phyloP scores from a whole-genome alignment of 805 yeast genomes.

The Sugiyamaella marilandica region DNA sequence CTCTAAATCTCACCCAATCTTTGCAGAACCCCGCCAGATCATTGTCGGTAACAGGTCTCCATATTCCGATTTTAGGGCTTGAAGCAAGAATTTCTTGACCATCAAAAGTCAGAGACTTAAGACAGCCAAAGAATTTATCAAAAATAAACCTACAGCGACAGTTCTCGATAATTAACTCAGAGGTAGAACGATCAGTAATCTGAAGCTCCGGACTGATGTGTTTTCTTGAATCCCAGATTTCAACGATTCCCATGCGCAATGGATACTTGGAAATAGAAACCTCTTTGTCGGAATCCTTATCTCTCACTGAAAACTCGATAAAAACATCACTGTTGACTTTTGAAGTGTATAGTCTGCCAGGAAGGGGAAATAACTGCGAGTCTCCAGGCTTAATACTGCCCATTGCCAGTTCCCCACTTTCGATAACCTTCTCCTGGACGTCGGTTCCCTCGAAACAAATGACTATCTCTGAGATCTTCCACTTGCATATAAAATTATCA shows the following conservation, averaged over 20 bases:
- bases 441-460: neutral
- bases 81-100: conserved; percentile 9
- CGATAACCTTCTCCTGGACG: neutral
- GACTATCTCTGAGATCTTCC: neutral
- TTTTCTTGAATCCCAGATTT: neutral
- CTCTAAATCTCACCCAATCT: conserved; percentile 28
- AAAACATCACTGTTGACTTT: conserved; percentile 18
- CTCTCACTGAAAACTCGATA: conserved; percentile 23
- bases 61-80: conserved; percentile 22
- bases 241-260: neutral
- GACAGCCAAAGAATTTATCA: conserved; percentile 10
- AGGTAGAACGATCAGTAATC: too few species aligned
- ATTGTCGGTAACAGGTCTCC: conserved; percentile 34
- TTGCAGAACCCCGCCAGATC: conserved; percentile 28
- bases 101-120: conserved; percentile 7
- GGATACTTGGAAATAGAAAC: neutral
- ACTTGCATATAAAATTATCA: neutral
- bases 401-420: neutral
- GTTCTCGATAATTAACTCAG: neutral
- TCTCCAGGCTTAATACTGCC: neutral
- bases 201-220: too few species aligned
- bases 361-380: neutral
- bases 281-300: neutral
- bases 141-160: neutral
- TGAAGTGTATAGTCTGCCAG: neutral